A percentile compares a stretch with the other conserved stretches of the same genome.
These are phyloP conservation scores for Calonectria pteridis DNA, from an alignment of 2,329 filamentous ascomycete species.

Conservation along the genomic window DNA sequence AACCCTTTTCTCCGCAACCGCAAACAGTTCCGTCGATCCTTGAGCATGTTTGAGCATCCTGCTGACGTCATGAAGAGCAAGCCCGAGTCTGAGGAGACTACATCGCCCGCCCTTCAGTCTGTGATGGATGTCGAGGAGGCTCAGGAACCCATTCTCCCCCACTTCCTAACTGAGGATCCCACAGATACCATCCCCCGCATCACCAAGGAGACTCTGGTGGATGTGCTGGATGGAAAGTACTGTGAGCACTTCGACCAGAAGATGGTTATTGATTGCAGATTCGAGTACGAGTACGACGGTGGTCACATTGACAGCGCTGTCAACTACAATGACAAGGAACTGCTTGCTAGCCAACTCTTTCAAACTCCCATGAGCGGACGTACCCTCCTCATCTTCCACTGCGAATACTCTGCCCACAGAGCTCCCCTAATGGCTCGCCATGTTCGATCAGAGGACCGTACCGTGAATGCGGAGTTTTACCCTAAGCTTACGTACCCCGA, in stretches of 20 bases:
- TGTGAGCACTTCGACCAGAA: slow-evolving; percentile 81
- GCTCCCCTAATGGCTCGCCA: slow-evolving; percentile 97
- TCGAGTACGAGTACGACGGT: slow-evolving; percentile 98
- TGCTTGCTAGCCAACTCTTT: slow-evolving; percentile 85
- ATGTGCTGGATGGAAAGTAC: slow-evolving; percentile 90
- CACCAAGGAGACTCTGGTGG: slow-evolving; percentile 81
- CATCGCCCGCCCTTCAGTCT: slow-evolving; percentile 68
- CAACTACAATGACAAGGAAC: slow-evolving; percentile 98
- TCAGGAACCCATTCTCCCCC: slow-evolving; percentile 81
- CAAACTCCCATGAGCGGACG: slow-evolving; percentile 73
- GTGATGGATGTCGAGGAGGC: slow-evolving; percentile 88
- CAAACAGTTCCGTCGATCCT: slow-evolving; percentile 89
- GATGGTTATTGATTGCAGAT: slow-evolving; percentile 94
- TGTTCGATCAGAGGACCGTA: slow-evolving; percentile 89
- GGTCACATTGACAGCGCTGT: slow-evolving; percentile 94
- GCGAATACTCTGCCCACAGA: slow-evolving; percentile 97
- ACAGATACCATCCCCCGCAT: slow-evolving; percentile 92
- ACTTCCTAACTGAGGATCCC: slow-evolving; percentile 84
- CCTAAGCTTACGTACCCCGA: slow-evolving; percentile 94
- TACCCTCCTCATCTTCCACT: slow-evolving; percentile 92
- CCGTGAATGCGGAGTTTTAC: slow-evolving; percentile 86
- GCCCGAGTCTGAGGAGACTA: slow-evolving; percentile 65
- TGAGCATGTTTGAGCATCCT: slow-evolving; percentile 98
- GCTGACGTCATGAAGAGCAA: slow-evolving; percentile 89
- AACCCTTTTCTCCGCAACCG: slow-evolving; percentile 81